Evolutionary conservation across 2,329 filamentous ascomycete species (phyloP), one percentile per base, ranked within the genome.

Genomic region (Tolypocladium endophyticum): DNA sequence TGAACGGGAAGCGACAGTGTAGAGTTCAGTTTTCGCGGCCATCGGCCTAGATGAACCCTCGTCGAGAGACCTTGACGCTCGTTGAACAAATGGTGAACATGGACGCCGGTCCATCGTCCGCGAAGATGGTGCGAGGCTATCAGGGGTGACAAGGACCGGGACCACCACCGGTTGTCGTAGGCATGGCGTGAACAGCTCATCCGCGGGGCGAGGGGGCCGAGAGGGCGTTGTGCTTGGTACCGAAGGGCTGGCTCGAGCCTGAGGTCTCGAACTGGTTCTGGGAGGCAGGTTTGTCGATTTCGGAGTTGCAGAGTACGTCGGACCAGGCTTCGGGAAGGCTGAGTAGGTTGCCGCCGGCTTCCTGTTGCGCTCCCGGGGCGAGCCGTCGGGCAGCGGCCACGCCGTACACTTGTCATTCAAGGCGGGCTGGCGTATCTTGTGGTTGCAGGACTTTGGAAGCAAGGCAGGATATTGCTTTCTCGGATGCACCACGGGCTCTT

Each of bases 271-370:
- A 16, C n/a, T 41, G 23, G 55, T 54, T 11, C 56, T 54, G n/a
- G 62, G 55, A 53, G 56, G 57, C n/a, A 50, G 47, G 50, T 43
- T 16, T 2, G 55, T 16, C 30, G 69, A 63, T 64, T 73, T 78
- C 6, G 77, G 76, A 60, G 77, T 78, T 45, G 76, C 70, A 1
- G 77, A 77, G 61, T 78, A 78, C 3, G 70, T 72, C 23, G 70
- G 65, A 12, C 66, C 71, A 50, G 65, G 63, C 23, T 52, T 61
- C 59, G 64, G 61, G 45, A 54, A 35, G 39, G 55, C 30, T 20
- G 56, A 20, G 39, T 59, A 55, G 43, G 33, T 59, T 38, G 55
- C 50, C 9, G 57, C 58, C 36, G 60, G 54, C 25, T 61, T 57
- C 53, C 61, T 61, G 54, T 14, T 55, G 36, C 56, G 54, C 25